Percentiles rank a stretch among this genome's conserved stretches.
phyloP scores from a whole-genome alignment of 2,329 filamentous ascomycete species.

The Claviceps sp. region DNA sequence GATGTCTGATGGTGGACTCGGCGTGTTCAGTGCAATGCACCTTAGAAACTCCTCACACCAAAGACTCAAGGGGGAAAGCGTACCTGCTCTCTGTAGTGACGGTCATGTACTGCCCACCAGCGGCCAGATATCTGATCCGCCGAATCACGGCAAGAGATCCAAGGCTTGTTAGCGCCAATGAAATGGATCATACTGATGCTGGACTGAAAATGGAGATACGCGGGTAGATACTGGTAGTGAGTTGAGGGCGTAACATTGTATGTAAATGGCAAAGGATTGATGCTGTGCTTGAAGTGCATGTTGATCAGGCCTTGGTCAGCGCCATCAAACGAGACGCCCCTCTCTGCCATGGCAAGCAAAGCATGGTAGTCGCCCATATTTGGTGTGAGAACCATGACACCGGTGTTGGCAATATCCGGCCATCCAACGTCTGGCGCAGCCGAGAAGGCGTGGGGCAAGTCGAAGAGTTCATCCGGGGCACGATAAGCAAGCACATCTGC shows the following conservation, averaged over 20 bases:
- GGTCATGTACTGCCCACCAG: constrained; percentile 94
- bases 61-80: constrained; percentile 10
- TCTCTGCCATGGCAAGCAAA: constrained; percentile 68
- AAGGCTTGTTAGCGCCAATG: constrained; percentile 84
- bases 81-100: constrained; percentile 55
- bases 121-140: constrained; percentile 74
- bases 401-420: constrained; percentile 98
- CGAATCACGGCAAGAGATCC: constrained; percentile 51
- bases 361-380: constrained; percentile 81
- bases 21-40: neutral
- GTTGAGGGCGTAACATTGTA: constrained; percentile 97
- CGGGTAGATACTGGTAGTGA: constrained; percentile 94
- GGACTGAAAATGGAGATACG: constrained; percentile 84
- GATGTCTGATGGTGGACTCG: neutral
- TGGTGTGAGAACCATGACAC: constrained; percentile 82
- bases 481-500: constrained; percentile 84
- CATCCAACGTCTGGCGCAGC: constrained; percentile 91
- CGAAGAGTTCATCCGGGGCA: constrained; percentile 86
- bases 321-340: constrained; percentile 88
- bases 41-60: neutral
- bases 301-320: constrained; percentile 94
- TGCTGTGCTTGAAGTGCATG: constrained; percentile 76
- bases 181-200: constrained; percentile 88
- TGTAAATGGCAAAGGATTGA: constrained; percentile 80
- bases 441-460: constrained; percentile 43